phyloP scores from a whole-genome alignment of 78 protist genomes.

The Emiliania huxleyi region DNA sequence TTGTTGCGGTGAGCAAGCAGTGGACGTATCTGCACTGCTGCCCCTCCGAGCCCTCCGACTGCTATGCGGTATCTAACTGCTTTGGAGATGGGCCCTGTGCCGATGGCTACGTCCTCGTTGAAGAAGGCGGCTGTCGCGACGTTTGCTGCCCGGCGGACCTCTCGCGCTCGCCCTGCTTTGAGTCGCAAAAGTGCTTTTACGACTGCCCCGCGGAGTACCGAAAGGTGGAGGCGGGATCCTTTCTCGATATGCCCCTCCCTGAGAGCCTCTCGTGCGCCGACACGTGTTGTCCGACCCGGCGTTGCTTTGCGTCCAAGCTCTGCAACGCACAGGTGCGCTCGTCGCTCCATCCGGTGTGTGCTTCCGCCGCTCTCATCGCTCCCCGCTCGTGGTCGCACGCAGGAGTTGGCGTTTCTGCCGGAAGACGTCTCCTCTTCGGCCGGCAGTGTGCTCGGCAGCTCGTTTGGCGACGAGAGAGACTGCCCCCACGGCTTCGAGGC shows the following conservation, averaged over 20 bases:
- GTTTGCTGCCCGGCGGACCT: neutral
- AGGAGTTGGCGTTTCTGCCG: neutral
- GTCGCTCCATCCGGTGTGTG: too few species aligned
- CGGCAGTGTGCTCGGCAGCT: neutral
- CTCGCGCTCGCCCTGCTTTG: neutral
- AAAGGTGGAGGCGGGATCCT: neutral
- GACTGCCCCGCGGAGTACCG: neutral
- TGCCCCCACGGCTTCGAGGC: neutral
- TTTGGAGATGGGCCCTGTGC: neutral
- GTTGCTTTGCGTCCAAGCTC: neutral
- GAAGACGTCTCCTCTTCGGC: neutral
- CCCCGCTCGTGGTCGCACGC: too few species aligned
- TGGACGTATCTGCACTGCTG: neutral
- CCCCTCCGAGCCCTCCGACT: neutral
- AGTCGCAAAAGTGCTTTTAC: neutral
- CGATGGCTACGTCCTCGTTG: neutral
- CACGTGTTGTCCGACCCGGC: neutral
- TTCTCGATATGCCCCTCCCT: neutral
- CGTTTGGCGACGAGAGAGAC: neutral
- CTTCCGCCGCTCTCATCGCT: too few species aligned
- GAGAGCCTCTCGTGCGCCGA: neutral
- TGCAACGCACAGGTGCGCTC: too few species aligned
- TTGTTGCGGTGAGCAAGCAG: neutral
- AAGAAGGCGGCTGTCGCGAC: neutral
- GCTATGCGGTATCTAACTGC: neutral